Base-by-base conservation (phyloP, 1,284 basidiomycete species). In the Trametes polyzona region DNA sequence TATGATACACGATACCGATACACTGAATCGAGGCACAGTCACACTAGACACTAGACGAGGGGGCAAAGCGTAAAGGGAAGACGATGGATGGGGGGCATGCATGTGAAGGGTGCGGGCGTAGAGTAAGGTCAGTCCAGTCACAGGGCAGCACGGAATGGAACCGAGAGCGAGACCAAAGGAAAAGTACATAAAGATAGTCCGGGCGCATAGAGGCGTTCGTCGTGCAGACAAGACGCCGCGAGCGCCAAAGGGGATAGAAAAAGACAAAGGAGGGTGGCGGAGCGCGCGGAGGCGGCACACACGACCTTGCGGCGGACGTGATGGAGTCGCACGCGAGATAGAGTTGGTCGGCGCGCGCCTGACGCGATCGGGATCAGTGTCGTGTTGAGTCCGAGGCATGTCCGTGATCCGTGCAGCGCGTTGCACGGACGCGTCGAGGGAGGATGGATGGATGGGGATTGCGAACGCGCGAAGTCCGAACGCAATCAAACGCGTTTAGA, bases 401-500 rank as follows among this genome's bases (percentile, higher is more conserved):
- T 37, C 33, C 33, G 33, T 36, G 46, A 32, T 27, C 35, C 47
- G 48, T n/a, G n/a, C 16, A 19, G 46, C 50, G 48, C 56, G 52
- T 52, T 14, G 16, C 16, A 12, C 6, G 21, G 16, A 35, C 44
- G 44, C 36, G 50, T 33, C 30, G 30, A 19, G 44, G 14, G 19
- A n/a, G 46, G 23, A n/a, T n/a, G n/a, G n/a, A n/a, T n/a, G n/a
- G n/a, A n/a, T n/a, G n/a, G n/a, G n/a, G n/a, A n/a, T n/a, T n/a
- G n/a, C n/a, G n/a, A n/a, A n/a, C n/a, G n/a, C n/a, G n/a, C n/a
- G n/a, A n/a, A n/a, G n/a, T n/a, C n/a, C 2, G 46, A 39, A 27
- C n/a, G 27, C n/a, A 26, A 37, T 23, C 39, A 32, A 30, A 30
- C 36, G 46, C 32, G 53, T 29, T 78, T 67, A 84, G 49, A 82